A percentile compares a stretch with the other conserved stretches of the same genome.
Conservation (phyloP, 352 stramenopile genomes). For the Pythium insidiosum region DNA sequence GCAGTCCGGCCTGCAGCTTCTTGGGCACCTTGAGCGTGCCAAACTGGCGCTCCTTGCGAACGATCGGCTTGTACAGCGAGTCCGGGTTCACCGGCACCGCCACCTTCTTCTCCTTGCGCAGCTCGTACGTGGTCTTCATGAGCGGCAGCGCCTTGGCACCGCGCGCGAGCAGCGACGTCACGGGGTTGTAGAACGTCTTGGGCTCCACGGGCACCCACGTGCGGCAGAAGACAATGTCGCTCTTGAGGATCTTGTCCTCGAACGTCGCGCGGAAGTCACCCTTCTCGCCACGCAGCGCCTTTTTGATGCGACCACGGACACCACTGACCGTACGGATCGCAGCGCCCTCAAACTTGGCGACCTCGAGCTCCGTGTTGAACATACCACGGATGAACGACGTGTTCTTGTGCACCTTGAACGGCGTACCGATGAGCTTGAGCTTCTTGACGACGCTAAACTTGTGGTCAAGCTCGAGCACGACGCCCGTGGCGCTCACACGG, state of each 20-base stretch:
- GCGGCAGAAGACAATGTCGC: conserved; percentile 98
- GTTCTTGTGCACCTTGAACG: conserved; percentile 98
- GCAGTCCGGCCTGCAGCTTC: conserved; percentile 95
- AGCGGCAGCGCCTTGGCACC: conserved; percentile 36
- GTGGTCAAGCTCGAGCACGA: conserved; percentile 96
- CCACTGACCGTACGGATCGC: conserved; percentile 97
- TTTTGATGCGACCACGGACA: conserved; percentile 98
- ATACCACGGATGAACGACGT: conserved; percentile 98
- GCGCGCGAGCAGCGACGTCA: conserved; percentile 78
- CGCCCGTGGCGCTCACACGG: conserved; percentile 95
- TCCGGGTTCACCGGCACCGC: conserved; percentile 96
- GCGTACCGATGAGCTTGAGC: conserved; percentile 98
- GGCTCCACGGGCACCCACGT: conserved; percentile 98
- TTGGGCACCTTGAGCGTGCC: conserved; percentile 93
- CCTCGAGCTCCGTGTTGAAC: conserved; percentile 94
- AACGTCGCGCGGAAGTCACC: conserved; percentile 99
- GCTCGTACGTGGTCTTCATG: conserved; percentile 95
- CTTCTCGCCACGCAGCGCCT: conserved; percentile 87
- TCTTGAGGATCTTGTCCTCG: conserved; percentile 99
- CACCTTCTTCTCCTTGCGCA: conserved; percentile 93
- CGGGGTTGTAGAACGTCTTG: conserved; percentile 98
- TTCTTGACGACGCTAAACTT: conserved; percentile 99
- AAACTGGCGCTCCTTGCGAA: conserved; percentile 91
- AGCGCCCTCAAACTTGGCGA: conserved; percentile 97
- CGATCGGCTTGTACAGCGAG: conserved; percentile 98